Evolutionary conservation across 106 monocot genomes (phyloP).

Genomic region (Allium cepa): DNA sequence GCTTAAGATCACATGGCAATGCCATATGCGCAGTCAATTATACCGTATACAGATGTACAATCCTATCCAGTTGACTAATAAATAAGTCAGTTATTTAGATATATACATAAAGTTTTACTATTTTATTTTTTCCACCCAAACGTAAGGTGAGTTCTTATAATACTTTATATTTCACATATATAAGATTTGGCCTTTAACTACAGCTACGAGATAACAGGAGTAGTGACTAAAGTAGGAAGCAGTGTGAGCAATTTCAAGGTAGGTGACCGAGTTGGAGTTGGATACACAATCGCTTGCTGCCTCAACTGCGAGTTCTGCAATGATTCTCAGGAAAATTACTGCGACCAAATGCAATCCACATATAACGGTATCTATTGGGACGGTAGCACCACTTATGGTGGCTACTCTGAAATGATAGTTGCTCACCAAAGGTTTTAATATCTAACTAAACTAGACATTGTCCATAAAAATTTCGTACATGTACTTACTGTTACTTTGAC

Average conservation of each 20-base stretch:
- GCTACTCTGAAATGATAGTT: slow-evolving; percentile 68
- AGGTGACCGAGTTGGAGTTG: slow-evolving; percentile 71
- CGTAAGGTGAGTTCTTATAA: too few species aligned
- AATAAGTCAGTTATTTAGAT: too few species aligned
- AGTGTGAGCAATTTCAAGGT: slow-evolving; percentile 53
- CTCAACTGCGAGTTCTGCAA: slow-evolving; percentile 68
- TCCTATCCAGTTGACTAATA: too few species aligned
- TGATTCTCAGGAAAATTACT: slow-evolving; percentile 75
- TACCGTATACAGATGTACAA: too few species aligned
- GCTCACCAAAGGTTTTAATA: slow-evolving; percentile 44
- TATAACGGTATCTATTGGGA: slow-evolving; percentile 82
- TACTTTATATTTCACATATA: not conserved
- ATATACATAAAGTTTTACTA: too few species aligned
- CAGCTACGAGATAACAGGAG: slow-evolving; percentile 89
- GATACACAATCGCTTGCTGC: slow-evolving; percentile 66
- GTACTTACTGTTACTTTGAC: not conserved
- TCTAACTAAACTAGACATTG: too few species aligned
- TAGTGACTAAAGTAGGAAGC: slow-evolving; percentile 58
- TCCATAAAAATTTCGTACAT: too few species aligned
- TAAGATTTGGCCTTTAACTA: too few species aligned
- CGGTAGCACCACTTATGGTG: slow-evolving; percentile 89
- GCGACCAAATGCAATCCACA: slow-evolving; percentile 66
- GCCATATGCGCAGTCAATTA: too few species aligned
- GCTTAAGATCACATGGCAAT: too few species aligned
- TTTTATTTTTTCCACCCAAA: too few species aligned